Conservation (phyloP, 257 asterid species). For the Lithospermum erythrorhizon region DNA sequence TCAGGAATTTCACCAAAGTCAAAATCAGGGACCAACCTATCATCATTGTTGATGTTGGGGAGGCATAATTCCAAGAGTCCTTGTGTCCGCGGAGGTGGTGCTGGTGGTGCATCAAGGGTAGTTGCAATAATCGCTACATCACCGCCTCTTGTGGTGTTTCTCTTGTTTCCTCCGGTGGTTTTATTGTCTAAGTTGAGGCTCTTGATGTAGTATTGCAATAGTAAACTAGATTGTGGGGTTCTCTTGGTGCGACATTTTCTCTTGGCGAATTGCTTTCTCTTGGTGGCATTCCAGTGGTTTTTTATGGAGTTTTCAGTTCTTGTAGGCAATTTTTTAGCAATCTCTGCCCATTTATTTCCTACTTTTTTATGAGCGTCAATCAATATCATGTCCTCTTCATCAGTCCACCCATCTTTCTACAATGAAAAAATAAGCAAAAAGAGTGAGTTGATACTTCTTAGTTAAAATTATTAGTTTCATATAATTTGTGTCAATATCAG, state of each 20-base stretch:
- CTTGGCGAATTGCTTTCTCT: constrained; percentile 62
- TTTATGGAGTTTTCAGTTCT: constrained; percentile 85
- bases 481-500: too few species aligned
- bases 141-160: neutral
- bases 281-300: constrained; percentile 92
- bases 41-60: neutral
- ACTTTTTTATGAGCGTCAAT: constrained; percentile 57
- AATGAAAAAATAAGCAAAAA: neutral
- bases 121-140: neutral
- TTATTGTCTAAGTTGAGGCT: constrained; percentile 43
- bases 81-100: neutral
- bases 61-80: constrained; percentile 1
- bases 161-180: neutral
- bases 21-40: constrained; percentile 6
- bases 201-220: constrained; percentile 71
- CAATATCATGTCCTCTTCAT: constrained; percentile 65
- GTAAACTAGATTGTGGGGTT: constrained; percentile 56
- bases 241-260: constrained; percentile 67
- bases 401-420: constrained; percentile 82
- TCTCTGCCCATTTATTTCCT: constrained; percentile 91
- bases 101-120: neutral
- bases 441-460: too few species aligned
- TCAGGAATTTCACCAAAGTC: constrained; percentile 18
- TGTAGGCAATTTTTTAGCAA: constrained; percentile 58
- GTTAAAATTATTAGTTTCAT: too few species aligned